Base-by-base conservation (phyloP, 2,329 filamentous ascomycete genomes). In the Cytospora piceae region DNA sequence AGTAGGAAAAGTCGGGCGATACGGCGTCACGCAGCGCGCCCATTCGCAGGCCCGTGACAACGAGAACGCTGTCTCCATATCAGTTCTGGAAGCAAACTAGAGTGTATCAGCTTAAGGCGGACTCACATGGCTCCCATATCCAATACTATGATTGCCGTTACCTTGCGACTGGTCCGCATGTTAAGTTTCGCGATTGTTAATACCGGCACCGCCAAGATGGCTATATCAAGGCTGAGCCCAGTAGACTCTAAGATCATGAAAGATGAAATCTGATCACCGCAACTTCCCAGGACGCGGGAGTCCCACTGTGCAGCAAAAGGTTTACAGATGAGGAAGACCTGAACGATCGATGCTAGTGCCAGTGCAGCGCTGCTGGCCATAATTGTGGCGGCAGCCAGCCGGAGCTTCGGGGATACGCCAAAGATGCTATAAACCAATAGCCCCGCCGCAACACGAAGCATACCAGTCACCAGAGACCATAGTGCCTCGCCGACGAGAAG, bases 261-360 rank as follows among this genome's bases (percentile, higher is more conserved):
- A 3, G 64, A 63, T 1, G 29, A 3, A 2, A 66, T 17, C 37
- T 66, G 59, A 29, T 59, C 64, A 8, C 64, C 64, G 37, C 64
- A 66, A 1, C 49, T 6, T 1, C 59, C 64, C 6, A 66, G 4
- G 17, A 58, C 22, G 3, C 15, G 59, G 14, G 59, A 54, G 24
- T 66, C 55, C 64, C 59, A 66, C n/a, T 66, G 64, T 4, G 59
- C 58, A 5, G 59, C 46, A 34, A 63, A 66, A 2, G 64, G 59
- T 34, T 8, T 24, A 17, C 64, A 63, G 11, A 63, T 59, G 3
- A 59, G 46, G 9, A 63, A 63, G 6, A 59, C 55, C 29, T 66
- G 59, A 2, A 59, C 17, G 22, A 32, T 24, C 0, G 59, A 59
- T 3, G 55, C 59, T 1, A 15, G 1, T 6, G 55, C 64, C 7